Conservation (phyloP, 106 monocot species). For the Allium cepa region DNA sequence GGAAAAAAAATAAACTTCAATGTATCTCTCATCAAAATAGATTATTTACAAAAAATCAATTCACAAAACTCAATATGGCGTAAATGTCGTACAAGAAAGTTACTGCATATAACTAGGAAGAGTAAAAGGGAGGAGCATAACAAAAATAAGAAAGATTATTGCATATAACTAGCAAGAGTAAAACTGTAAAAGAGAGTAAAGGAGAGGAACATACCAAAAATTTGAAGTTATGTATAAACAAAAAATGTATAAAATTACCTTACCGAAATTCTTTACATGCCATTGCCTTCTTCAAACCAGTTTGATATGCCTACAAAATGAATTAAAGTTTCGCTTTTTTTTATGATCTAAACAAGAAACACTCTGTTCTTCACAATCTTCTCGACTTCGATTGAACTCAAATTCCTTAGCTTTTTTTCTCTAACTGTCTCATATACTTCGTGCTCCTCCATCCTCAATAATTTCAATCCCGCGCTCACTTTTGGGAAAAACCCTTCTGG, state of each 20-base stretch:
- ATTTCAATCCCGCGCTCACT: conserved; percentile 47
- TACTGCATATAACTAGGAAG: too few relatives aligned
- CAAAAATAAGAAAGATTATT: too few relatives aligned
- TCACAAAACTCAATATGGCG: too few relatives aligned
- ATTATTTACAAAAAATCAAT: too few relatives aligned
- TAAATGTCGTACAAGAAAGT: too few relatives aligned
- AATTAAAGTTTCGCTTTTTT: not conserved
- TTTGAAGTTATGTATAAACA: not conserved
- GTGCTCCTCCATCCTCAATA: conserved; percentile 54
- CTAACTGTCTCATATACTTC: conserved; percentile 24
- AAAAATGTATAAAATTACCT: not conserved
- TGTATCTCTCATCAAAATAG: too few relatives aligned
- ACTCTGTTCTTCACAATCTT: conserved; percentile 63
- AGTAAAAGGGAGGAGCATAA: too few relatives aligned
- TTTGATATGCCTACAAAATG: too few relatives aligned
- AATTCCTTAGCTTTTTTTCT: conserved; percentile 41
- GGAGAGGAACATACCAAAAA: not conserved
- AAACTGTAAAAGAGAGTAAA: not conserved
- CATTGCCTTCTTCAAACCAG: too few relatives aligned
- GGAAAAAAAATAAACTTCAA: too few relatives aligned
- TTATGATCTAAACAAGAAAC: conserved; percentile 7
- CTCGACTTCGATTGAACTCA: conserved; percentile 57
- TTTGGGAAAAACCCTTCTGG: conserved; percentile 80
- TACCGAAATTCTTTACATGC: not conserved
- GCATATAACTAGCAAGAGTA: not conserved